A percentile compares a stretch with the other conserved stretches of the same genome.
phyloP scores from a whole-genome alignment of 176 grass and related monocot genomes.

The Neostapfia colusana region DNA sequence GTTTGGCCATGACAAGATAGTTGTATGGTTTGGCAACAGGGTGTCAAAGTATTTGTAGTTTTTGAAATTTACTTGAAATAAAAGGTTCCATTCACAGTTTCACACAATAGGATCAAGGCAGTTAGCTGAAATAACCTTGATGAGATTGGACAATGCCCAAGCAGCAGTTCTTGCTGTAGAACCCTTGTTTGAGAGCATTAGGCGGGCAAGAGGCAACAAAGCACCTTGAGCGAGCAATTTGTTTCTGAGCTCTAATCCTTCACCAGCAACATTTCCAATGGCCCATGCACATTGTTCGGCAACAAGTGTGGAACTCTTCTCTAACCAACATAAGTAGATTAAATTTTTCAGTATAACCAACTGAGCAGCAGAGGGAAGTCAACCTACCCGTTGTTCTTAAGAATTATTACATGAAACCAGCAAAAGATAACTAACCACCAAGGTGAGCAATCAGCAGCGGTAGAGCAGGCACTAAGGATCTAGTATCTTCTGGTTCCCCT shows the following conservation, averaged over 20 bases:
- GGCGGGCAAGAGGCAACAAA: slow-evolving; percentile 67
- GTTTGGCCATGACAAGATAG: no score
- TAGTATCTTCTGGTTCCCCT: slow-evolving; percentile 85
- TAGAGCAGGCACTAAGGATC: slow-evolving; percentile 69
- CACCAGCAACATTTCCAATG: slow-evolving; percentile 91
- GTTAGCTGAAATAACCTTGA: slow-evolving; percentile 61
- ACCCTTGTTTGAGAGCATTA: slow-evolving; percentile 81
- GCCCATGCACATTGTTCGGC: slow-evolving; percentile 97
- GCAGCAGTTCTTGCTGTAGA: slow-evolving; percentile 82
- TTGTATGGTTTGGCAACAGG: no score
- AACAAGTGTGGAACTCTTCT: slow-evolving; percentile 75
- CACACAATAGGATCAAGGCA: not conserved
- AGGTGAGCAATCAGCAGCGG: slow-evolving; percentile 93
- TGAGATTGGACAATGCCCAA: slow-evolving; percentile 98
- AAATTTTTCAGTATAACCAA: slow-evolving; percentile 32
- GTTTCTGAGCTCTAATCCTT: slow-evolving; percentile 80
- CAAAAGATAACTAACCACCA: slow-evolving; percentile 70
- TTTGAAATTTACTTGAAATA: no score
- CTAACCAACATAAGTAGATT: slow-evolving; percentile 57
- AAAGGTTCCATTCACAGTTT: not conserved
- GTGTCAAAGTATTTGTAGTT: no score
- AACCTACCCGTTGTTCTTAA: not conserved
- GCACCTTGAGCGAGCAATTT: slow-evolving; percentile 87
- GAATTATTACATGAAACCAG: slow-evolving; percentile 35
- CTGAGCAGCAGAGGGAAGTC: slow-evolving; percentile 22